Percentiles rank a stretch among this genome's conserved stretches.
These are phyloP conservation scores for Encephalitozoon intestinalis DNA, from an alignment of 371 early-diverging fungal species.

Conservation along the genomic window DNA sequence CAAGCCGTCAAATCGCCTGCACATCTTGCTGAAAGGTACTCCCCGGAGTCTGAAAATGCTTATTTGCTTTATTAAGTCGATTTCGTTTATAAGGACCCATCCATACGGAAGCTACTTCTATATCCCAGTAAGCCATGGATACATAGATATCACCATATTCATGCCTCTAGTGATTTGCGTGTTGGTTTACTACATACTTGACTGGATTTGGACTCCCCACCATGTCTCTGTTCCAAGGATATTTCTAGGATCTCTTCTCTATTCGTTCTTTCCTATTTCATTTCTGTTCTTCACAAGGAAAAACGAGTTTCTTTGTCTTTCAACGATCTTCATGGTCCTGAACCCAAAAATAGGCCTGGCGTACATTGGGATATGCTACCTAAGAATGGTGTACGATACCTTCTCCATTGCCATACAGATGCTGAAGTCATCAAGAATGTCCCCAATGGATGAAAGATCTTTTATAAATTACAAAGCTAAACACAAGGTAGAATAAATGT, in stretches of 20 bases:
- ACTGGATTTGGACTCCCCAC: neutral
- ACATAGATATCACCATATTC: constrained; percentile 1
- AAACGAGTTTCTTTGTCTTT: neutral
- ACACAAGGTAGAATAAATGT: neutral
- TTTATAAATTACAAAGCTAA: neutral
- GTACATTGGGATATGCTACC: neutral
- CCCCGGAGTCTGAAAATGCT: neutral
- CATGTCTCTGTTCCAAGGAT: neutral
- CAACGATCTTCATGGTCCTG: neutral
- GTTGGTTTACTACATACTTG: neutral
- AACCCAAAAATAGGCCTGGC: constrained; percentile 1
- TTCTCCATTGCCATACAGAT: neutral
- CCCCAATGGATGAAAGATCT: too few species aligned
- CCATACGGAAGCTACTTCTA: constrained; percentile 26
- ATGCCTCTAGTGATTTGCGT: neutral
- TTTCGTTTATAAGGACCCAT: constrained; percentile 5
- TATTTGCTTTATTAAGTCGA: neutral
- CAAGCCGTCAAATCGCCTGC: neutral
- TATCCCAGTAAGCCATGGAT: neutral
- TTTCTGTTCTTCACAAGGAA: neutral
- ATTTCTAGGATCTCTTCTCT: neutral
- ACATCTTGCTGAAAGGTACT: constrained; percentile 6
- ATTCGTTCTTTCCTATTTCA: neutral
- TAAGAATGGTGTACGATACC: neutral
- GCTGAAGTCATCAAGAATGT: neutral